Conservation (phyloP, 495 filamentous ascomycete genomes). For the Penicillium roqueforti region DNA sequence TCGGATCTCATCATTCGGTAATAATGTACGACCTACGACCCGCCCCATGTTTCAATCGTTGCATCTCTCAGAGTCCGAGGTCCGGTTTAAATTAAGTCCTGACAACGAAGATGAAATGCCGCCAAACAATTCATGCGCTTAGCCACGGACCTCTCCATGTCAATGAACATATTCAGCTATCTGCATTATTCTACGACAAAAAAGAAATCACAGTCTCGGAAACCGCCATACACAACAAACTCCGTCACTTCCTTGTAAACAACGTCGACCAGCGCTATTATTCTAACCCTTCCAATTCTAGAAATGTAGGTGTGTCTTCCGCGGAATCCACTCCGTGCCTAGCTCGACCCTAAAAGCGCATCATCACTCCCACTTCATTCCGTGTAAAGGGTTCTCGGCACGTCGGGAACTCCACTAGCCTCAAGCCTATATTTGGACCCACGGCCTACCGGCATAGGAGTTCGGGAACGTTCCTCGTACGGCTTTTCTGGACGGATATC, state of each 20-base stretch:
- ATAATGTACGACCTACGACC: too few relatives aligned
- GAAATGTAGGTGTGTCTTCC: neutral
- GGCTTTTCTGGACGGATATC: neutral
- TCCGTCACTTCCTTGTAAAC: neutral
- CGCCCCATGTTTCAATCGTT: neutral
- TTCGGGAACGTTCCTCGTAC: neutral
- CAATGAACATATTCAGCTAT: neutral
- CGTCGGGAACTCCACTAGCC: conserved; percentile 3
- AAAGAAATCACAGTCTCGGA: neutral
- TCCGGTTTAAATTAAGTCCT: conserved; percentile 3
- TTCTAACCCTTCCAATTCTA: neutral
- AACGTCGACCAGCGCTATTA: neutral
- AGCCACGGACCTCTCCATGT: conserved; percentile 7
- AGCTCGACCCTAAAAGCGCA: neutral
- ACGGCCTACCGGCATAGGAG: neutral
- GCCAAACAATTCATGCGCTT: neutral
- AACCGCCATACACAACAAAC: neutral
- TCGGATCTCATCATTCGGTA: neutral
- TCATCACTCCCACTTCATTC: neutral
- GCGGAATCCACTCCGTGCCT: neutral
- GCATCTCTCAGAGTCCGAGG: neutral
- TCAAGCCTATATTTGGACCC: neutral
- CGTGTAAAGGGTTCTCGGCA: conserved; percentile 4
- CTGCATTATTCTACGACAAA: neutral
- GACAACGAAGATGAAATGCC: conserved; percentile 8